Conservation (phyloP, 202 grass and related monocot genomes). For the Cymbopogon flexuosus region DNA sequence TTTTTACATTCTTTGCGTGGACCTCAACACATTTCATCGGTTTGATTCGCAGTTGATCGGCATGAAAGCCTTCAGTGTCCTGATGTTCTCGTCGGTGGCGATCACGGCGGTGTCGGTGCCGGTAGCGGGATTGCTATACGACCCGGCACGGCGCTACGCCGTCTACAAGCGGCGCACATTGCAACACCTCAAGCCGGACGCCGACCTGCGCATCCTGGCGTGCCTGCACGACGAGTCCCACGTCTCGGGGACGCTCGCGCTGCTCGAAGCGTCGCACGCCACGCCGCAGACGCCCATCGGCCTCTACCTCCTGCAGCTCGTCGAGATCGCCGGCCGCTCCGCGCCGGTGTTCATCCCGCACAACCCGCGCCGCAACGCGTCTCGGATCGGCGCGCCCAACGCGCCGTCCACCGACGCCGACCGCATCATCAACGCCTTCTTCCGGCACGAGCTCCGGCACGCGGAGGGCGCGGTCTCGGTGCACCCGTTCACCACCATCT, state of each 20-base stretch:
- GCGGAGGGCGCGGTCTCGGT: conserved; percentile 47
- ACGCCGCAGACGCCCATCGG: conserved; percentile 40
- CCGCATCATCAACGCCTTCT: conserved; percentile 82
- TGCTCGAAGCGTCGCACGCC: conserved; percentile 65
- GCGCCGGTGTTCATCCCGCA: conserved; percentile 60
- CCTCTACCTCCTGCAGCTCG: conserved; percentile 72
- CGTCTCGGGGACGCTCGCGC: conserved; percentile 52
- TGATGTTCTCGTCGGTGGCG: conserved; percentile 36
- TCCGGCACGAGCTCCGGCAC: conserved; percentile 58
- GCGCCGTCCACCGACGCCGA: conserved; percentile 30
- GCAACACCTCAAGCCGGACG: conserved; percentile 64
- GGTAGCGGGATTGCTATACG: conserved; percentile 52
- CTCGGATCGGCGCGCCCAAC: not conserved
- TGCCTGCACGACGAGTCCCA: conserved; percentile 67
- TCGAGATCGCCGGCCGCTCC: conserved; percentile 61
- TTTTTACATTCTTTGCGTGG: not conserved
- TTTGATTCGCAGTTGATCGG: conserved; percentile 40
- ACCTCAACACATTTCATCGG: too few relatives aligned
- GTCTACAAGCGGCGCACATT: conserved; percentile 72
- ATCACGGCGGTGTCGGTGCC: conserved; percentile 49
- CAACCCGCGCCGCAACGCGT: conserved; percentile 27
- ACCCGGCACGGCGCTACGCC: conserved; percentile 56
- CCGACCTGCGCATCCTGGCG: conserved; percentile 56
- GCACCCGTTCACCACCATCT: conserved; percentile 79
- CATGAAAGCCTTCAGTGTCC: conserved; percentile 34